Conservation (phyloP, 2,329 filamentous ascomycete species). For the Pseudogymnoascus sp. region DNA sequence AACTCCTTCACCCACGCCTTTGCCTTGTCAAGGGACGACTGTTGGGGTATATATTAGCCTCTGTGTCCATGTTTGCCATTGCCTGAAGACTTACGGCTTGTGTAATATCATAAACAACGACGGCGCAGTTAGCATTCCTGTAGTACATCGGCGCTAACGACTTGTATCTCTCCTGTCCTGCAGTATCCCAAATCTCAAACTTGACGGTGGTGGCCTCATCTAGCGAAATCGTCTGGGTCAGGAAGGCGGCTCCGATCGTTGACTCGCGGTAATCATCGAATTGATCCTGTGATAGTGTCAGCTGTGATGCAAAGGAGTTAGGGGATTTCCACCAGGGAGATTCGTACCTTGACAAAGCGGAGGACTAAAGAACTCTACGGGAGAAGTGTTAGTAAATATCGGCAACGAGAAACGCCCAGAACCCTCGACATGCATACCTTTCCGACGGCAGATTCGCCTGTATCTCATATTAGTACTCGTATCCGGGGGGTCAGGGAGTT, state of each 20-base stretch:
- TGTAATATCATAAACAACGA: constrained; percentile 98
- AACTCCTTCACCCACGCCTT: constrained; percentile 99
- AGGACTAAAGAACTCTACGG: constrained; percentile 88
- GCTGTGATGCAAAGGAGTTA: not conserved
- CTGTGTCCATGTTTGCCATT: not conserved
- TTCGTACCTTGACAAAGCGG: constrained; percentile 90
- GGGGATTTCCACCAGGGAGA: not conserved
- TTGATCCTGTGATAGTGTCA: constrained; percentile 63
- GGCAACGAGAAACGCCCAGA: constrained; percentile 14
- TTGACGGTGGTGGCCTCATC: constrained; percentile 98
- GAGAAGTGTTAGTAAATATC: constrained; percentile 19
- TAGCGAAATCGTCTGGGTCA: constrained; percentile 97
- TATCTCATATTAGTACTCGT: constrained; percentile 32
- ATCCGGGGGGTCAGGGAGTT: not conserved
- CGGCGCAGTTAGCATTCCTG: constrained; percentile 96
- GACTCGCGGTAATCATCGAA: constrained; percentile 98
- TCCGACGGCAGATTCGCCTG: constrained; percentile 97
- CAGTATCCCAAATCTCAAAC: constrained; percentile 99
- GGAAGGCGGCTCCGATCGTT: constrained; percentile 95
- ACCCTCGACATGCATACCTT: constrained; percentile 54
- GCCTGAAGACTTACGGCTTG: constrained; percentile 66
- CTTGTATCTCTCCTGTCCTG: constrained; percentile 97
- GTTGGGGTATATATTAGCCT: constrained; percentile 21
- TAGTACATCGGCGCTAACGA: constrained; percentile 99
- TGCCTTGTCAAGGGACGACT: constrained; percentile 97